Evolutionary conservation across 2,329 filamentous ascomycete species (phyloP), one percentile per base, ranked within the genome.

Genomic region (Apiospora saccharicola): DNA sequence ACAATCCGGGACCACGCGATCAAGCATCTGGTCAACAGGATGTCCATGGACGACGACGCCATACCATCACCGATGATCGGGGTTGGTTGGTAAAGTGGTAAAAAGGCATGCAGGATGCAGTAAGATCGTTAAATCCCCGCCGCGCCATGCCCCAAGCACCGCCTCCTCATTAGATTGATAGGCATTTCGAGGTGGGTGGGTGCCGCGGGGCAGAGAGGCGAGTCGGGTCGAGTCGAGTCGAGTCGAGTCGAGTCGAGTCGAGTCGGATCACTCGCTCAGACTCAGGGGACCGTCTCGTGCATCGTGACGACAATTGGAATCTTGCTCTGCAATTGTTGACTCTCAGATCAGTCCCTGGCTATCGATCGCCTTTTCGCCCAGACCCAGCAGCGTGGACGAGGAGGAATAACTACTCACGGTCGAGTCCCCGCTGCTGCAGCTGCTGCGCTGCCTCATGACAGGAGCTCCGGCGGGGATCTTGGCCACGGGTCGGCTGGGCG

Each of bases 251-350:
- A 41, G 37, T 7, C 46, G 46, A 41, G 24, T 30, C 51, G 19
- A 22, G 8, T 64, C 57, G 57, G 34, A 10, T 64, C 19, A n/a
- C 19, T 41, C 44, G 16, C 5, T 47, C 44, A 44, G 26, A 44
- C 44, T 61, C 53, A 64, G 22, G 57, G 22, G 57, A 64, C 30
- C 57, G 57, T 64, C 57, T 64, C 57, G 34, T 64, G 57, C 57
- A 64, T 64, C 57, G 57, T 64, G 34, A 64, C 34, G 14, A 64
- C 19, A 41, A 64, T 64, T 0, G 57, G 57, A 24, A 64, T 64
- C 57, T 64, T 64, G 41, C 34, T 34, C 57, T 64, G 57, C 57
- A 64, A n/a, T 64, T n/a, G 57, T 22, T 22, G 37, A 5, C 37
- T 2, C 10, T 41, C 37, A 41, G 5, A 64, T 64, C 57, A 64